Evolutionary conservation across 2,329 filamentous ascomycete genomes (phyloP), one percentile per base, ranked within the genome.

Genomic region (Epichloe elymi): DNA sequence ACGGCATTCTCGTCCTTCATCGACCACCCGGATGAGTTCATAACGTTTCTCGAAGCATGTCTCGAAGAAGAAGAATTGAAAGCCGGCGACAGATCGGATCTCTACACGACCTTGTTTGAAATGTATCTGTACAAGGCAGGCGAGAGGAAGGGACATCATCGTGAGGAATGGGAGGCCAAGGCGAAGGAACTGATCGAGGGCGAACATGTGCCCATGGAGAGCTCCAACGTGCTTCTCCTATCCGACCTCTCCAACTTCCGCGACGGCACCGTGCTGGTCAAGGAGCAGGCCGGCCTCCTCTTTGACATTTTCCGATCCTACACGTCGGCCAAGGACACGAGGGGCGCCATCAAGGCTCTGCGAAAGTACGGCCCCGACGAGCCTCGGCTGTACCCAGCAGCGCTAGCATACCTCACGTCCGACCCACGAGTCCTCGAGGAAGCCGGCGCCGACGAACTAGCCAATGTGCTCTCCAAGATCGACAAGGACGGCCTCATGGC

Each of bases 271-370:
- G 88, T 88, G 2, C 78, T 98, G 2, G 90, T 98, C 51, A 87
- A 90, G 58, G 93, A 98, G 69, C 88, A 96, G 62, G 88, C 94
- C 53, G 89, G 90, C 19, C 77, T 98, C 3, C 78, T 88, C 41
- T 93, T 90, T 51, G 93, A 98, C 67, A 97, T 98, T 53, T 97
- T 98, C 72, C 84, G 93, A 46, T 96, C 91, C 1, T 96, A 95
- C 65, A 95, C 91, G 1, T 82, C 89, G 1, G 88, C 90, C 20
- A 88, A 89, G 57, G 93, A 98, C 65, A 98, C 93, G 0, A 75
- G 79, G 40, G 91, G 93, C 10, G 91, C 91, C 5, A 88, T 98
- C 62, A 87, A 85, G 62, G 90, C 93, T 0, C 73, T 98, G 40
- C 80, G 82, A 54, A 96, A 95, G 66, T 98, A 98, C 63, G 94